A percentile compares a stretch with the other conserved stretches of the same genome.
phyloP scores from a whole-genome alignment of 176 grass and related monocot genomes.

The Bromus sterilis region DNA sequence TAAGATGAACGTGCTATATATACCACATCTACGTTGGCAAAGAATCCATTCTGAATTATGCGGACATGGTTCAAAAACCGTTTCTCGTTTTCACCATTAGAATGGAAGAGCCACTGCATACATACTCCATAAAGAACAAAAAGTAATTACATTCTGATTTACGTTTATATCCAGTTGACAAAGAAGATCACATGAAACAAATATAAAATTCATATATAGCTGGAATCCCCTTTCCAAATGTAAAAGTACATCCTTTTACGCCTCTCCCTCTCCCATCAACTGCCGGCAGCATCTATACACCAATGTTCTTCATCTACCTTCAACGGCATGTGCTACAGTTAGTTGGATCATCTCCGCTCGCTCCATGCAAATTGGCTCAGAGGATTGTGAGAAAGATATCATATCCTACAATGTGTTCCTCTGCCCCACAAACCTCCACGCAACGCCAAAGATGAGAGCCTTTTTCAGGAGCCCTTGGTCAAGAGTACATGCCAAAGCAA shows the following conservation, averaged over 20 bases:
- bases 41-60: too few species aligned
- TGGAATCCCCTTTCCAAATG: constrained; percentile 15
- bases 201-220: constrained; percentile 20
- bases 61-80: too few species aligned
- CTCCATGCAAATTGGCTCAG: background rate
- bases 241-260: background rate
- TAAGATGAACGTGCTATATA: too few species aligned
- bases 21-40: too few species aligned
- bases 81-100: too few species aligned
- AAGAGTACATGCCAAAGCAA: constrained; percentile 70
- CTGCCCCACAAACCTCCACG: constrained; percentile 45
- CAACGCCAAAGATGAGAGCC: constrained; percentile 73
- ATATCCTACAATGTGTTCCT: constrained; percentile 45
- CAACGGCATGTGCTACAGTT: background rate
- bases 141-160: background rate
- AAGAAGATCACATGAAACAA: constrained; percentile 23
- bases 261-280: constrained; percentile 11
- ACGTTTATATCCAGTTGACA: background rate
- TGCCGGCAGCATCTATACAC: constrained; percentile 28
- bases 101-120: too few species aligned
- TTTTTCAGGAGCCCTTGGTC: constrained; percentile 78
- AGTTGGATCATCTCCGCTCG: background rate
- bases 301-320: constrained; percentile 18
- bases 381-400: background rate
- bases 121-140: too few species aligned